Evolutionary conservation across 2,329 filamentous ascomycete genomes (phyloP), one percentile per base, ranked within the genome.

Genomic region (Hortaea werneckii): DNA sequence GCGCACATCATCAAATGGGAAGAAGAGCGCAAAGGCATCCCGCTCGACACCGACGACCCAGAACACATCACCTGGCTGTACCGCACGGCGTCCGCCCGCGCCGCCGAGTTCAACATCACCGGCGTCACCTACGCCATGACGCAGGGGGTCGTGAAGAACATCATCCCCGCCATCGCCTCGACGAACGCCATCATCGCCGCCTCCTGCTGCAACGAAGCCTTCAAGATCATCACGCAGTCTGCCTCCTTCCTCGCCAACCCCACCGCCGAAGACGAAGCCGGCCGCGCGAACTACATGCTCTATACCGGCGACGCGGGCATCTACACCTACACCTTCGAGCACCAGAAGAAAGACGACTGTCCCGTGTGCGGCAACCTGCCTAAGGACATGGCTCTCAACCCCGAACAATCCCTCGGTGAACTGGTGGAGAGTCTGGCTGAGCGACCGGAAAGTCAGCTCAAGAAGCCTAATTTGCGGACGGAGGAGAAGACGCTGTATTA

Each of bases 1-100:
- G 94, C 92, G 0, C 90, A 96, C 64, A 84, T 96, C 60, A 95
- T 98, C 52, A 92, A 92, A 37, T 98, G 92, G 92, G 88, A 95
- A 51, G 78, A 74, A 58, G 67, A 75, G 58, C 68, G 73, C 44
- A 75, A 74, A 52, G 94, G 90, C 54, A 82, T 88, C 12, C 76
- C 78, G 32, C 82, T 98, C 41, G 92, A 98, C 68, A 95, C 87
- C 57, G 94, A 98, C 65, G 87, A 98, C 59, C 86, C 94, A 37
- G 87, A 94, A 62, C 92, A 98, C 66, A 92, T 98, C 60, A 85
- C 83, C n/a, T 98, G 92, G 92, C 77, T 98, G 4, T 96, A 87
- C 67, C 77, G 87, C 52, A 88, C 88, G 60, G 88, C 92, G 0
- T 75, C 90, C 11, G 68, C 77, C 40, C 85, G 92, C 32, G 88